A percentile compares a stretch with the other conserved stretches of the same genome.
Evolutionary conservation across 2,329 filamentous ascomycete genomes (phyloP).

Genomic region (Penicillium sclerotigenum): DNA sequence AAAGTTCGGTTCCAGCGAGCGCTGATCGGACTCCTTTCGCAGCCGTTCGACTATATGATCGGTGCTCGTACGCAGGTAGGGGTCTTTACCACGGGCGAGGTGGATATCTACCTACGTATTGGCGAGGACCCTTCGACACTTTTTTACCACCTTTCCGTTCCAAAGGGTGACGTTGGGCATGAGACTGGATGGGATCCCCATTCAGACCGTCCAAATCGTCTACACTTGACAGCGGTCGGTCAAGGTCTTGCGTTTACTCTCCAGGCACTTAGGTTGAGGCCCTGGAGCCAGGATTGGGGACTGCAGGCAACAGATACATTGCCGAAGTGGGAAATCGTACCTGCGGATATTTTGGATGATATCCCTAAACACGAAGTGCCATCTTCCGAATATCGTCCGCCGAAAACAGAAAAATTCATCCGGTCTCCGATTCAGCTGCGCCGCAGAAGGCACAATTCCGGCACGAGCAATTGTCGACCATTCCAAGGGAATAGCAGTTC

Average conservation of each 20-base stretch:
- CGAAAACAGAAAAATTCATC: conserved; percentile 9
- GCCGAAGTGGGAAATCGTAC: conserved; percentile 3
- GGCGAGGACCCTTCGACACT: conserved; percentile 1
- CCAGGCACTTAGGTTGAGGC: conserved; percentile 4
- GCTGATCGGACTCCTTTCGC: conserved; percentile 3
- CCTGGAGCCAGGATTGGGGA: conserved; percentile 1
- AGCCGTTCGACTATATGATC: conserved; percentile 12
- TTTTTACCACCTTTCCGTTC: conserved; percentile 10
- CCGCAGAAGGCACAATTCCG: neutral
- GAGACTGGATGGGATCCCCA: conserved; percentile 7
- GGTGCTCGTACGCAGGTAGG: conserved; percentile 2
- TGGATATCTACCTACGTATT: conserved; percentile 7
- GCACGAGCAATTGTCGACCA: neutral
- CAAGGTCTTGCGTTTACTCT: conserved; percentile 11
- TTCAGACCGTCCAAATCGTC: conserved; percentile 6
- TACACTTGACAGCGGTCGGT: conserved; percentile 11
- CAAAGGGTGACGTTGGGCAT: conserved; percentile 8
- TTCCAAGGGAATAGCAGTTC: neutral
- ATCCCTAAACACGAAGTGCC: conserved; percentile 4
- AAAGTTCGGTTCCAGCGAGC: conserved; percentile 6
- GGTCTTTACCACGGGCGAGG: conserved; percentile 3
- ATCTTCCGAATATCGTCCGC: conserved; percentile 10
- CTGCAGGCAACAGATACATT: conserved; percentile 3
- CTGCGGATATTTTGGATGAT: neutral
- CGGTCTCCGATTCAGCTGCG: conserved; percentile 7